These are phyloP conservation scores for Leersia perrieri DNA, from an alignment of 176 grass and related monocot genomes.

Conservation along the genomic window DNA sequence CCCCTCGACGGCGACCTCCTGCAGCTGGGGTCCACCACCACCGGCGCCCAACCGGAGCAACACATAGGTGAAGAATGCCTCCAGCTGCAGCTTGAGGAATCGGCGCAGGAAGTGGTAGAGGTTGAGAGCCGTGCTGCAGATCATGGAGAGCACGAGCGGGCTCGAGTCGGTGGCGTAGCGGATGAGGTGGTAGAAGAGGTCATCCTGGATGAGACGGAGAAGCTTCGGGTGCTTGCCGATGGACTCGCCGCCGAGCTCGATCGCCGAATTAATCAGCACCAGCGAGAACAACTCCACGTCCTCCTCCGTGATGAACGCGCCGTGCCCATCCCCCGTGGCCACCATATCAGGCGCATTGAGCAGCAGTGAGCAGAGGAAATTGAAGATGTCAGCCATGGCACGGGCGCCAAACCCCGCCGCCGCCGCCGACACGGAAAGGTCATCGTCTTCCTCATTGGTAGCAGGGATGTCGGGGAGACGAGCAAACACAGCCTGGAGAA, in stretches of 20 bases:
- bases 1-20: conserved; percentile 88
- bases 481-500: conserved; percentile 71
- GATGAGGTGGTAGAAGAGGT: conserved; percentile 85
- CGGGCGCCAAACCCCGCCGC: conserved; percentile 66
- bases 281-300: conserved; percentile 86
- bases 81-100: conserved; percentile 81
- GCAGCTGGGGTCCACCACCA: conserved; percentile 46
- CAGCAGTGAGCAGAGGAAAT: conserved; percentile 81
- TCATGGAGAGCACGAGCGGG: conserved; percentile 92
- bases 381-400: conserved; percentile 89
- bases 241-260: conserved; percentile 80
- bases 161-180: conserved; percentile 50
- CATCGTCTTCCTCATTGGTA: too few species aligned
- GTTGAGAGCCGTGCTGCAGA: conserved; percentile 88
- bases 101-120: conserved; percentile 85
- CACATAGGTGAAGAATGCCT: conserved; percentile 82
- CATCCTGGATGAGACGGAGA: conserved; percentile 73
- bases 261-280: conserved; percentile 77
- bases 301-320: conserved; percentile 70
- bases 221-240: conserved; percentile 76
- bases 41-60: conserved; percentile 56
- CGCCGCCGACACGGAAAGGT: not conserved
- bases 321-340: conserved; percentile 42
- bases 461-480: conserved; percentile 66
- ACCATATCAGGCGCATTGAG: conserved; percentile 61